phyloP scores from a whole-genome alignment of 805 yeast genomes.

The Cephaloascus albidus region DNA sequence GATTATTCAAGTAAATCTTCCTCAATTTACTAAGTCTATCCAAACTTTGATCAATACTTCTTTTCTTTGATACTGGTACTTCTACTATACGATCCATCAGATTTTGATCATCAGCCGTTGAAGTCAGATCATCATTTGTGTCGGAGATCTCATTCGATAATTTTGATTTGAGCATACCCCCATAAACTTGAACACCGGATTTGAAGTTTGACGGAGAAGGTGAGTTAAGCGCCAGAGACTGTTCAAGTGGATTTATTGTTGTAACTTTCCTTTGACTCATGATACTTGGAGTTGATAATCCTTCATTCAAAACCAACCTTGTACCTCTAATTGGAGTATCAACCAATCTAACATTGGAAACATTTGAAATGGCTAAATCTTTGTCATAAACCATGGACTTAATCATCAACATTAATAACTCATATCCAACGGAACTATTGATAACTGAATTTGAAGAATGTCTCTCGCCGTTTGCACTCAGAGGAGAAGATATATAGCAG shows the following conservation, averaged over 20 bases:
- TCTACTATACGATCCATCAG: too few species aligned
- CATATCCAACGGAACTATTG: background rate
- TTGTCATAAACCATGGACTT: background rate
- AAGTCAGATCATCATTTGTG: background rate
- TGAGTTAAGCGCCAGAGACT: too few species aligned
- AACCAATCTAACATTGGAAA: background rate
- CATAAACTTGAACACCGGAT: too few species aligned
- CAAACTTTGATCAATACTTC: background rate
- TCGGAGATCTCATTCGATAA: too few species aligned
- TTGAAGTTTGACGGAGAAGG: too few species aligned
- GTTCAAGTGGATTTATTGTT: background rate
- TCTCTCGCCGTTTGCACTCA: background rate
- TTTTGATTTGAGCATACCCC: too few species aligned
- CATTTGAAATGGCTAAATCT: background rate
- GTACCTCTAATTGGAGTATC: background rate
- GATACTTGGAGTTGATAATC: background rate
- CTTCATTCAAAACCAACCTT: background rate
- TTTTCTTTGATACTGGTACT: background rate
- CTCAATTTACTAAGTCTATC: background rate
- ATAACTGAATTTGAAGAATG: background rate
- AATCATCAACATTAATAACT: background rate
- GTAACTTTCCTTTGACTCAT: background rate
- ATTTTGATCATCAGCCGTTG: background rate
- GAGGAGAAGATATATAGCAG: constrained; percentile 9
- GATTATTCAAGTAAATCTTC: background rate